Evolutionary conservation across 352 stramenopile species (phyloP), one percentile per base, ranked within the genome.

Genomic region (Phytophthora colocasiae): DNA sequence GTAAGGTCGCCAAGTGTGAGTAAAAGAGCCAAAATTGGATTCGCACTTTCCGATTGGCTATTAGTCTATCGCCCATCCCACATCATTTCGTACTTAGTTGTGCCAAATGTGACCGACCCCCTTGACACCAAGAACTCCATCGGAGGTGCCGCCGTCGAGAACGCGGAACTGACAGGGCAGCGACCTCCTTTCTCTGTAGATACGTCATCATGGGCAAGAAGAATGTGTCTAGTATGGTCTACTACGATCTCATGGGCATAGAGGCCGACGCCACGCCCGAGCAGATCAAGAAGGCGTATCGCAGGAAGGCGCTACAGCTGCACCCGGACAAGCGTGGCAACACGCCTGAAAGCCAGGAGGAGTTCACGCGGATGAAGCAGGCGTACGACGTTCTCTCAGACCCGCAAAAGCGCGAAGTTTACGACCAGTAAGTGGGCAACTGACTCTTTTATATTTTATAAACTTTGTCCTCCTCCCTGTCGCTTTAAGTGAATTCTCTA

Each of bases 341-440:
- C 69, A 90, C 85, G 48, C 81, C 81, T 6, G 85, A 93, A 68
- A 77, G 77, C n/a, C 85, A 93, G 63, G 85, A 93, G n/a, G 85
- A 91, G 58, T 99, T 99, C 70, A 96, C 89, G 34, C 76, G 80
- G 36, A 93, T 98, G 69, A 97, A 97, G 61, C 58, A 94, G 58
- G 96, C 96, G 17, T 98, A 98, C 71, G 94, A 99, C 67, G 83
- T 97, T 31, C 80, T 99, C 27, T 87, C 75, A 5, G 93, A 98
- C 75, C 82, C 89, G 24, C 79, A 94, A 58, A 93, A 94, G 70
- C 81, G 86, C 8, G 81, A 93, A 43, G 66, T 95, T 52, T 95
- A 94, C 62, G 87, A 93, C 68, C 81, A 89, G 78, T 91, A 71
- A 41, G 79, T 63, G 24, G 15, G 7, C 56, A 6, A 57, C 22